Evolutionary conservation across 371 early-diverging fungal genomes (phyloP), one percentile per base, ranked within the genome.

Genomic region (Dinochytrium kinnereticum): DNA sequence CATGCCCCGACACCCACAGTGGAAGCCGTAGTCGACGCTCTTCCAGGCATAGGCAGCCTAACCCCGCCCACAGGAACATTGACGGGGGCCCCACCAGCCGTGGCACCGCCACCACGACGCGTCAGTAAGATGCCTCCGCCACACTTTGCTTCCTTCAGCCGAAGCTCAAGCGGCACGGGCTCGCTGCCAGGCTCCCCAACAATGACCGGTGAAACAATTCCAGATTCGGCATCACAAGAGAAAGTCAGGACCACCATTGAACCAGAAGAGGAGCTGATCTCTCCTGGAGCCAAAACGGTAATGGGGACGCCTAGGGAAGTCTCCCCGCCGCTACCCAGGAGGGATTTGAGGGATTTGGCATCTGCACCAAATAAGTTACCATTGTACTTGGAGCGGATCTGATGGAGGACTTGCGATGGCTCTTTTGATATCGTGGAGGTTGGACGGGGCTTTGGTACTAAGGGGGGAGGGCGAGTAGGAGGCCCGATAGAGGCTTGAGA

Each of bases 391-490:
- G 31, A 37, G 61, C 37, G 61, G 61, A 61, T 61, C 5, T 61
- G 61, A 26, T 34, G 37, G 61, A 34, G 30, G 28, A 15, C 24
- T 17, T 5, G 34, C 15, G 7, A 10, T 10, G 5, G 34, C 15
- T 30, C n/a, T 37, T 61, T 36, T 26, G 30, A 34, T 7, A 37
- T 36, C 34, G 36, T 24, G 15, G 61, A 61, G 3, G 61, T 34
- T 2, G 61, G 61, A 7, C 61, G 61, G 34, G 61, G 61, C 61
- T 61, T 61, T 31, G 61, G 61, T 17, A 36, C 61, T 10, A 61
- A 36, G 15, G 61, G 61, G 36, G 61, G 61, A 17, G 61, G 61
- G 36, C 61, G 61, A 3, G 61, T 33, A 3, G 61, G 61, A 17
- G 61, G 61, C 13, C 61, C 61, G 61, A 61, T 31, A 7, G 61